Base-by-base conservation (phyloP, 2,329 filamentous ascomycete genomes). In the Verruconis gallopava region DNA sequence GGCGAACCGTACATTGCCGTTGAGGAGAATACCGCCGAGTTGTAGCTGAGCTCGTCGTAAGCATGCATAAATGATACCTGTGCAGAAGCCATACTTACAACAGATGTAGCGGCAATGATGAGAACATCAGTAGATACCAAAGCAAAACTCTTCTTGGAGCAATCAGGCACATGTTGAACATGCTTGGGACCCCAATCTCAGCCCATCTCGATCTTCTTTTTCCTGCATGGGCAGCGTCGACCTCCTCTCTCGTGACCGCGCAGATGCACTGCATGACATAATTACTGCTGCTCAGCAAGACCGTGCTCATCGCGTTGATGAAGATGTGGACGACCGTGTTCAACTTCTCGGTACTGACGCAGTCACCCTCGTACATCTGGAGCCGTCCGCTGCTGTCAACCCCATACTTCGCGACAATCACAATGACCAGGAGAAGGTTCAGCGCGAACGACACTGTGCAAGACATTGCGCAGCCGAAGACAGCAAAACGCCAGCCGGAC, bases 1-100 rank as follows among this genome's bases (percentile, higher is more conserved):
- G 9, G 11, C n/a, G 6, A 38, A 6, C 5, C 12, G 9, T 38
- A 21, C 11, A 6, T 38, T 5, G 11, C 18, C 15, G 49, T 40
- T 2, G 51, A 50, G 1, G 40, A 37, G 28, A 48, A 56, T 1
- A 55, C 50, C 2, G 51, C 49, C 1, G 54, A 57, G 38, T 54
- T 55, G 39, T 52, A 56, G 13, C 52, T 54, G n/a, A n/a, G n/a
- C n/a, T n/a, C n/a, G n/a, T n/a, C n/a, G n/a, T n/a, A n/a, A n/a
- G n/a, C n/a, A n/a, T n/a, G n/a, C n/a, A n/a, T n/a, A n/a, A n/a
- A n/a, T n/a, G n/a, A n/a, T n/a, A n/a, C n/a, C n/a, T n/a, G n/a
- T n/a, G n/a, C n/a, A n/a, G n/a, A n/a, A n/a, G n/a, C n/a, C 21
- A 20, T 4, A 36, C 46, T 40, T 33, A 45, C 44, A 48, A 30